Conservation (phyloP, 169 alveolate species). For the Plasmodium falciparum region DNA sequence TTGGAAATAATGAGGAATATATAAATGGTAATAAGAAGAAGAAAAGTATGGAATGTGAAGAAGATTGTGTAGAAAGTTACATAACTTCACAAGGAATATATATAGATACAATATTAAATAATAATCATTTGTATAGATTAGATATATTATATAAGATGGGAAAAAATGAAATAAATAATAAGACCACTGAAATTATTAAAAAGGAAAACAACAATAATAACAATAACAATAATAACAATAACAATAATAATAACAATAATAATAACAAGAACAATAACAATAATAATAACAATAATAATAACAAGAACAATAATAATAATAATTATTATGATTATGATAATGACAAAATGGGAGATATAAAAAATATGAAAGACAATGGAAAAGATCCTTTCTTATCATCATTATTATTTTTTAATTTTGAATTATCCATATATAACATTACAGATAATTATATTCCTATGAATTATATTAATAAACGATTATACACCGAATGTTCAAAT, state of each 20-base stretch:
- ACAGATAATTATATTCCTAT: neutral
- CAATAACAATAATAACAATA: no score
- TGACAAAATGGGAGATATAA: no score
- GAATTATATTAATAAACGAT: slow-evolving; percentile 16
- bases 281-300: no score
- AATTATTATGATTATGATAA: no score
- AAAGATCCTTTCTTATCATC: no score
- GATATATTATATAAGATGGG: neutral
- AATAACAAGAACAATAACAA: no score
- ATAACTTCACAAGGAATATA: slow-evolving; percentile 23
- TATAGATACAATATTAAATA: slow-evolving; percentile 15
- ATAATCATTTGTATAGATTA: slow-evolving; percentile 38
- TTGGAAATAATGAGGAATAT: neutral
- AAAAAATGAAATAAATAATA: no score
- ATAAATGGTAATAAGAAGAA: no score
- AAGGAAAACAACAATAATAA: neutral
- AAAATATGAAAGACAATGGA: no score
- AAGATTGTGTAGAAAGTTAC: slow-evolving; percentile 20
- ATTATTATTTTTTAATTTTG: slow-evolving; percentile 17
- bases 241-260: no score
- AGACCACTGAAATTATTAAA: neutral
- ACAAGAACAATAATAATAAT: no score
- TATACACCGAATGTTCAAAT: slow-evolving; percentile 24
- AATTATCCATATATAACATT: slow-evolving; percentile 24
- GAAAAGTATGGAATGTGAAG: neutral